A percentile compares a stretch with the other conserved stretches of the same genome.
Evolutionary conservation across 495 filamentous ascomycete genomes (phyloP).

Genomic region (Penicillium parvum): DNA sequence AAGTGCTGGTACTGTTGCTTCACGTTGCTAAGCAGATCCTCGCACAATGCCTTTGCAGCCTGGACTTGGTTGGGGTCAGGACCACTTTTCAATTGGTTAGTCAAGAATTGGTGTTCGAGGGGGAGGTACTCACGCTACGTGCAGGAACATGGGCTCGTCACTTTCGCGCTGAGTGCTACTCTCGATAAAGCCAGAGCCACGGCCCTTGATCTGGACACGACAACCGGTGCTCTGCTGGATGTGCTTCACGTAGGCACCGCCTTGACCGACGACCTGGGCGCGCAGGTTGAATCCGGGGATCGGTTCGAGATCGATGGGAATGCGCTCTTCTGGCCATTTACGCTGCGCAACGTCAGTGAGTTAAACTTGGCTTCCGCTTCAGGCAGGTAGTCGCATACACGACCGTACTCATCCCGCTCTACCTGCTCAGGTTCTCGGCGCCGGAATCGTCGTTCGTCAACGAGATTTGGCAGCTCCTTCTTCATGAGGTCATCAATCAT

Average conservation of each 20-base stretch:
- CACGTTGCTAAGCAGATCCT: slow-evolving; percentile 80
- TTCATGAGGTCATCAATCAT: slow-evolving; percentile 94
- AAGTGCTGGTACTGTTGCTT: slow-evolving; percentile 81
- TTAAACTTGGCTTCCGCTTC: background rate
- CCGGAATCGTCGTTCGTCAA: slow-evolving; percentile 92
- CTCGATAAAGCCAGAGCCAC: slow-evolving; percentile 93
- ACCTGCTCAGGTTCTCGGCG: slow-evolving; percentile 80
- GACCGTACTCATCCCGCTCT: slow-evolving; percentile 92
- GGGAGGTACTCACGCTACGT: slow-evolving; percentile 70
- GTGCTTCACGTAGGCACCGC: slow-evolving; percentile 92
- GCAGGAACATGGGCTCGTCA: slow-evolving; percentile 91
- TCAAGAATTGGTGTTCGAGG: background rate
- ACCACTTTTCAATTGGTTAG: slow-evolving; percentile 57
- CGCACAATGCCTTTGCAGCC: slow-evolving; percentile 79
- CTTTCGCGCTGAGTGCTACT: slow-evolving; percentile 77
- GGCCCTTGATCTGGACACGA: slow-evolving; percentile 95
- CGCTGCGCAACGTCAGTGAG: slow-evolving; percentile 54
- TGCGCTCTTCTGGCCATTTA: slow-evolving; percentile 97
- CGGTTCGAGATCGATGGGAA: slow-evolving; percentile 83
- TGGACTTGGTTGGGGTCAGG: slow-evolving; percentile 85
- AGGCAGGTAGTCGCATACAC: slow-evolving; percentile 49
- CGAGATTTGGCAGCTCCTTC: slow-evolving; percentile 89
- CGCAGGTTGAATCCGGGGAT: slow-evolving; percentile 94
- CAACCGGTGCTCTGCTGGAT: slow-evolving; percentile 93
- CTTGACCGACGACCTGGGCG: slow-evolving; percentile 90